A percentile compares a stretch with the other conserved stretches of the same genome.
Evolutionary conservation across 768 basidiomycete genomes (phyloP).

Genomic region (Epithele typhae): DNA sequence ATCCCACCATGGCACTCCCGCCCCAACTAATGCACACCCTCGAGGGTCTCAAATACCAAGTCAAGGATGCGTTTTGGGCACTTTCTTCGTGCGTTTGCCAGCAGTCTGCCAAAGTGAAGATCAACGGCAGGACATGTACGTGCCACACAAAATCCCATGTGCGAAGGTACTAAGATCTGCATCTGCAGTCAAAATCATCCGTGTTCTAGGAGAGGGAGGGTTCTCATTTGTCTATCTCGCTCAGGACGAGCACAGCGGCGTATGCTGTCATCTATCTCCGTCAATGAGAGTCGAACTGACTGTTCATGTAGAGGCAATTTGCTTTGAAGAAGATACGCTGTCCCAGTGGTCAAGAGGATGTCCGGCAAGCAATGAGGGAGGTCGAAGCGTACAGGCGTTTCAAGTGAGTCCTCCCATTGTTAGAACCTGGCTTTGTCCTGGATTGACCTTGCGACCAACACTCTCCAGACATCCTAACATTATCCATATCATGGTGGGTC

Average conservation of each 20-base stretch:
- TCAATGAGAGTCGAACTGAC: constrained; percentile 4
- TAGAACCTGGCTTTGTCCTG: background rate
- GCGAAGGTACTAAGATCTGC: too few species aligned
- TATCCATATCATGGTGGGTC: constrained; percentile 80
- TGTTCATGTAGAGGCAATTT: constrained; percentile 65
- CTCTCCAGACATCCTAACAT: constrained; percentile 86
- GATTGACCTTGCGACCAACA: too few species aligned
- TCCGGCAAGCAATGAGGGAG: constrained; percentile 86
- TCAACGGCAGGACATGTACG: constrained; percentile 88
- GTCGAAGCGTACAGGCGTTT: constrained; percentile 94
- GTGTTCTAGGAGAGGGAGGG: constrained; percentile 93
- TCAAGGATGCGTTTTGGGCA: constrained; percentile 79
- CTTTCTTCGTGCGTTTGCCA: constrained; percentile 78
- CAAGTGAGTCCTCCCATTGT: constrained; percentile 50
- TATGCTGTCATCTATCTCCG: constrained; percentile 32
- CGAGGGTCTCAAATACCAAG: constrained; percentile 38
- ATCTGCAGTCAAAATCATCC: constrained; percentile 74
- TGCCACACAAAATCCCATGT: background rate
- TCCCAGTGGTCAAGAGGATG: constrained; percentile 82
- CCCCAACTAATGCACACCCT: constrained; percentile 23
- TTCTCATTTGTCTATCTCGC: constrained; percentile 91
- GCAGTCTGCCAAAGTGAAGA: constrained; percentile 85
- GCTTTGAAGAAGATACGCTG: constrained; percentile 97
- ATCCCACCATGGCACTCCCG: constrained; percentile 17
- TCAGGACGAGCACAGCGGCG: constrained; percentile 82